These are phyloP conservation scores for Thermothelomyces thermophilus DNA, from an alignment of 2,329 filamentous ascomycete genomes.

Conservation along the genomic window DNA sequence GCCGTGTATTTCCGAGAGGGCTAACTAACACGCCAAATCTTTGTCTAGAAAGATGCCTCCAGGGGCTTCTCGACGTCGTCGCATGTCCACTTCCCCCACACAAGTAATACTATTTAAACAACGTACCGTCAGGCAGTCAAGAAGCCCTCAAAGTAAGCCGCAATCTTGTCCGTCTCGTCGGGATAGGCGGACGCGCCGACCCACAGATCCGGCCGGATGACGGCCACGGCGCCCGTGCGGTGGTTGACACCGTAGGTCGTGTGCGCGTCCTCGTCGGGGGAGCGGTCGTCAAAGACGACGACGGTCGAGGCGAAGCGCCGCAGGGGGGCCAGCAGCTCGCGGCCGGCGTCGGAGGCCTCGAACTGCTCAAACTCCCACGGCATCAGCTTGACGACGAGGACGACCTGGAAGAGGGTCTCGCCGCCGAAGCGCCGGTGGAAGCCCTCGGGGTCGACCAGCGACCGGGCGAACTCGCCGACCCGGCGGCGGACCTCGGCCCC, in stretches of 20 bases:
- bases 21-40: too few species aligned
- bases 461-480: neutral
- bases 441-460: neutral
- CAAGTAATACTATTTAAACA: too few species aligned
- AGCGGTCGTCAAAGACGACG: neutral
- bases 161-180: neutral
- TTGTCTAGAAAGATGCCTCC: too few species aligned
- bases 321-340: neutral
- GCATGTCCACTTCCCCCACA: too few species aligned
- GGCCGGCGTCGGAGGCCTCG: neutral
- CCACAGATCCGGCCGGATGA: neutral
- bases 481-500: neutral
- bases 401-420: neutral
- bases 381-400: neutral
- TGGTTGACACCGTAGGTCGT: neutral
- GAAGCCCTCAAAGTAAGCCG: neutral
- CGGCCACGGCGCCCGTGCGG: neutral
- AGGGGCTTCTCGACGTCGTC: too few species aligned
- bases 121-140: too few species aligned
- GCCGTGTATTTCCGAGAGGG: too few species aligned
- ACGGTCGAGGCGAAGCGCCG: neutral
- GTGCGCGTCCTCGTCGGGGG: neutral
- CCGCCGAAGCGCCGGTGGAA: neutral
- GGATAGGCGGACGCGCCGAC: neutral
- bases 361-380: neutral